These are phyloP conservation scores for Torulaspora gathmanii DNA, from an alignment of 805 yeast species.

Conservation along the genomic window DNA sequence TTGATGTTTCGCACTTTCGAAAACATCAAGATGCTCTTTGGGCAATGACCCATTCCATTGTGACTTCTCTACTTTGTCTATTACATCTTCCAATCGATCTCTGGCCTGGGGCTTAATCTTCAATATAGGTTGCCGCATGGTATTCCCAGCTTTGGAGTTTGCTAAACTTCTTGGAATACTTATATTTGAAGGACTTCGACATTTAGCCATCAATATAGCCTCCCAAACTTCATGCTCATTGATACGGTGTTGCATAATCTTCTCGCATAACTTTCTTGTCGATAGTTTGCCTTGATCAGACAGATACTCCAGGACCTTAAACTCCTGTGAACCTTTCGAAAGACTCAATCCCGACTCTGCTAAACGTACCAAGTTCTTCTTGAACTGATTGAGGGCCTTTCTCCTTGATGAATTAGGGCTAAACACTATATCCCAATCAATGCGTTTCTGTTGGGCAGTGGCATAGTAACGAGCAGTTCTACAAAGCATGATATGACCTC, in stretches of 20 bases:
- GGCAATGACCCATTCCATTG: neutral
- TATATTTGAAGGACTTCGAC: constrained; percentile 13
- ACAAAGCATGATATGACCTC: neutral
- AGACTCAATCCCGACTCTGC: constrained; percentile 4
- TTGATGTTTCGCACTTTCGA: neutral
- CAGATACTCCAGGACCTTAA: constrained; percentile 4
- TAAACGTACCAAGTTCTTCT: constrained; percentile 7
- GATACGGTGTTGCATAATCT: constrained; percentile 20
- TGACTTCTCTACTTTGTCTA: constrained; percentile 5
- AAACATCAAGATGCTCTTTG: neutral
- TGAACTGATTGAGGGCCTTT: constrained; percentile 13
- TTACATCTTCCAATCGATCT: constrained; percentile 9
- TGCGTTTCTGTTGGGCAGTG: neutral
- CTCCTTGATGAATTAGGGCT: constrained; percentile 9
- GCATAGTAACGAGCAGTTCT: constrained; percentile 1
- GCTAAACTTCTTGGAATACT: constrained; percentile 8
- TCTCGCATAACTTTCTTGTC: constrained; percentile 10
- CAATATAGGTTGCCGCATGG: constrained; percentile 6
- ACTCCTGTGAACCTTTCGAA: constrained; percentile 4
- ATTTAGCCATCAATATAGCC: constrained; percentile 10
- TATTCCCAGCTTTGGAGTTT: neutral
- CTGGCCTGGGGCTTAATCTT: constrained; percentile 12
- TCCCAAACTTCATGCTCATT: constrained; percentile 12
- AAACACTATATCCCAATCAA: constrained; percentile 12
- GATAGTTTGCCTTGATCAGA: constrained; percentile 5